Conservation (phyloP, 257 asterid genomes). For the Marsdenia floribunda region DNA sequence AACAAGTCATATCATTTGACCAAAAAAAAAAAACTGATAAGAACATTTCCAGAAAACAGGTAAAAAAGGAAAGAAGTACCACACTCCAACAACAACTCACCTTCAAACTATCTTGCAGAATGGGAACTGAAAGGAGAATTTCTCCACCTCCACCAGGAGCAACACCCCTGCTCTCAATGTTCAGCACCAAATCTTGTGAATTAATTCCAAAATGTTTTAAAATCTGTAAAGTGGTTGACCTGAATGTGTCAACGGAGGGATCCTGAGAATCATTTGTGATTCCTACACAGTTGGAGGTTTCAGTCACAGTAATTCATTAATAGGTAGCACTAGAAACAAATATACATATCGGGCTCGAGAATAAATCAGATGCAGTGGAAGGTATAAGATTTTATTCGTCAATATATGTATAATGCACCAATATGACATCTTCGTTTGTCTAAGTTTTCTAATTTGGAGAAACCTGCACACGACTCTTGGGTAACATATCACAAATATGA, state of each 20-base stretch:
- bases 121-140: constrained; percentile 60
- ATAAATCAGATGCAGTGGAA: background rate
- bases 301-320: background rate
- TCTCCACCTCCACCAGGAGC: constrained; percentile 93
- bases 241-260: constrained; percentile 83
- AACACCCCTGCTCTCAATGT: constrained; percentile 77
- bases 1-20: constrained; percentile 11
- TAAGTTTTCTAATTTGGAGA: background rate
- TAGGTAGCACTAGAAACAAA: background rate
- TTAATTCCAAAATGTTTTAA: constrained; percentile 79
- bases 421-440: background rate
- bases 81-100: constrained; percentile 25
- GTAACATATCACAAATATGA: background rate
- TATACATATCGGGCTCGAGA: background rate
- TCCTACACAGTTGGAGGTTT: constrained; percentile 36
- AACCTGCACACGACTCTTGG: background rate
- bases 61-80: background rate
- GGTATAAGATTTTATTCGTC: background rate
- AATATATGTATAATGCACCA: background rate
- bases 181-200: constrained; percentile 62
- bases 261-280: constrained; percentile 87
- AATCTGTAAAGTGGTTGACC: constrained; percentile 59
- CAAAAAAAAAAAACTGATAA: background rate
- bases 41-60: constrained; percentile 2
- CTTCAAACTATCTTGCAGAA: constrained; percentile 55